Conservation (phyloP, 129 eudicot genomes). For the Ambrosia trifida region DNA sequence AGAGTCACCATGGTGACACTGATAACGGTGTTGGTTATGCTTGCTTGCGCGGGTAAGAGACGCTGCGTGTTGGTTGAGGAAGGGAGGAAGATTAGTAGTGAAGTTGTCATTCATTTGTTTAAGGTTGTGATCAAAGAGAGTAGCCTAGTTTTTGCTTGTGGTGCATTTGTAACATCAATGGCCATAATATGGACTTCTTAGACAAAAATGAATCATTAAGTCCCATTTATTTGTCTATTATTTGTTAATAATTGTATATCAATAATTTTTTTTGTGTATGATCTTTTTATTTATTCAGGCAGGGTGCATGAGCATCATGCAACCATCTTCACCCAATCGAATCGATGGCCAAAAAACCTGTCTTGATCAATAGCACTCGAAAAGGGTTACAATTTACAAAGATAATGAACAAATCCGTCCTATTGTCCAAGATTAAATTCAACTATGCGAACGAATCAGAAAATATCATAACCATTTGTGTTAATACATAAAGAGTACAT, state of each 20-base stretch:
- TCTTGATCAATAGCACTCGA: background rate
- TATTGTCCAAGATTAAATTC: conserved; percentile 1
- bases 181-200: conserved; percentile 43
- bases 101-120: conserved; percentile 51
- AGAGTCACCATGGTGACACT: conserved; percentile 70
- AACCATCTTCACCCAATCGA: background rate
- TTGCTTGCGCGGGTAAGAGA: conserved; percentile 74
- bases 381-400: conserved; percentile 12
- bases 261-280: background rate
- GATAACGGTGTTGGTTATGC: conserved; percentile 77
- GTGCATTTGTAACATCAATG: conserved; percentile 43
- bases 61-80: conserved; percentile 63
- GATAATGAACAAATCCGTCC: background rate
- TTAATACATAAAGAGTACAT: conserved; percentile 25
- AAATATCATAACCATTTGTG: conserved; percentile 12
- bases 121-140: conserved; percentile 49
- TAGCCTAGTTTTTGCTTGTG: conserved; percentile 53
- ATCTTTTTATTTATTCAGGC: background rate
- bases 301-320: background rate
- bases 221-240: background rate
- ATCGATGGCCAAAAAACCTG: background rate
- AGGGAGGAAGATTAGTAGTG: conserved; percentile 68
- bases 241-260: background rate
- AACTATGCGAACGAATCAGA: conserved; percentile 8
- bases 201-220: background rate